Base-by-base conservation (phyloP, 257 asterid species). In the Ilex aquifolium region DNA sequence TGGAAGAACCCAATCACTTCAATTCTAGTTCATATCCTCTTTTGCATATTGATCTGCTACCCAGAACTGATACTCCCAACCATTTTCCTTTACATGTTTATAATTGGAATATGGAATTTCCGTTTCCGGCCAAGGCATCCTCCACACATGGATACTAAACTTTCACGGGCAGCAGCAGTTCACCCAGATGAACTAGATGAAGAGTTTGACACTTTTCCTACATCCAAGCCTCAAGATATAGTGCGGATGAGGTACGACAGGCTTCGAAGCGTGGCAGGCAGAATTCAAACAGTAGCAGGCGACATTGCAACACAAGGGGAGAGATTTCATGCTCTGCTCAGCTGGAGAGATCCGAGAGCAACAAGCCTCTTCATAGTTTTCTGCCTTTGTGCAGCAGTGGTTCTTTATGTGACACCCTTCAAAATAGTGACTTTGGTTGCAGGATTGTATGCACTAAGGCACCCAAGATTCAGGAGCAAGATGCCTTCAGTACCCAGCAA, bases 191-290 rank as follows among this genome's bases (percentile, higher is more conserved):
- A 46, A 46, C 64, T 86, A 1, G 91, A 86, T 29, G 95, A 86
- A 69, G 95, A 86, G 63, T 86, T 86, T 63, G 95, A 86, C 69
- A 74, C 86, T 0, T 83, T 79, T 69, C 95, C 95, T 1, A 83
- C 88, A 6, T 64, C 82, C 9, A 76, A 58, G 48, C 44, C 61
- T 7, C 62, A 15, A 4, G 84, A 73, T 12, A 59, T 74, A 9
- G 65, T 76, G 0, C 66, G 77, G 3, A 73, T 79, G 85, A 81
- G 95, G 77, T 86, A 86, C 30, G 95, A 77, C 9, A 56, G 70
- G 59, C 79, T 74, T 46, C 61, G 83, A 32, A 68, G 77, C 11
- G 72, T 70, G 59, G 77, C 83, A 4, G 75, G 77, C 53, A 67
- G 80, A 54, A 66, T 78, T 5, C 83, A 78, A 56, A 77, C 77